Percentiles rank a stretch among this genome's conserved stretches.
These are phyloP conservation scores for Melanopsichium pennsylvanicum DNA, from an alignment of 1,284 basidiomycete species.

Conservation along the genomic window DNA sequence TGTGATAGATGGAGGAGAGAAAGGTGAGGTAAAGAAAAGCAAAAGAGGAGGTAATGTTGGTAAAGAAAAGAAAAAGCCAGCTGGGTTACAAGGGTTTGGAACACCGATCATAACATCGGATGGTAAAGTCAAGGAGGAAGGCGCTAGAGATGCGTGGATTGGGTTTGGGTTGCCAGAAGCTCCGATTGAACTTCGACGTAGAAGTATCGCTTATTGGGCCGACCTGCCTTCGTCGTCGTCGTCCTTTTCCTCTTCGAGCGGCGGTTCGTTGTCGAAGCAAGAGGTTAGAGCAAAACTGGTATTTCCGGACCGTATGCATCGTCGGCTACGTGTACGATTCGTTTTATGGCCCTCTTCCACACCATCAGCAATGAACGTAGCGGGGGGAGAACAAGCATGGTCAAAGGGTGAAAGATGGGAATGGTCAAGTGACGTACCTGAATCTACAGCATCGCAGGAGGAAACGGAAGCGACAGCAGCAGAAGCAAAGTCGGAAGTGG, in stretches of 20 bases:
- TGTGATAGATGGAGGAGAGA: not conserved
- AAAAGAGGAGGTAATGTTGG: not conserved
- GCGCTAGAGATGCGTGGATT: slow-evolving; percentile 60
- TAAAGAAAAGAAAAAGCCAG: not conserved
- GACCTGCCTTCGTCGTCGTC: slow-evolving; percentile 11
- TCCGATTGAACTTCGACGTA: slow-evolving; percentile 29
- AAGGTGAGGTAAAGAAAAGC: not conserved
- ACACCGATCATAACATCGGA: slow-evolving; percentile 50
- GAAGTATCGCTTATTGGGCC: slow-evolving; percentile 55
- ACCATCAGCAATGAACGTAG: too few relatives aligned
- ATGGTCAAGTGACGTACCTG: slow-evolving; percentile 31
- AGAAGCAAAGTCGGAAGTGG: not conserved
- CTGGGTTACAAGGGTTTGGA: slow-evolving; percentile 48
- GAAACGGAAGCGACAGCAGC: too few relatives aligned
- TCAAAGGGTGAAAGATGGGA: not conserved
- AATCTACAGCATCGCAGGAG: too few relatives aligned
- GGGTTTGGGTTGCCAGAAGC: slow-evolving; percentile 56
- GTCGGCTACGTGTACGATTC: slow-evolving; percentile 42
- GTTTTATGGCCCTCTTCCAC: slow-evolving; percentile 16
- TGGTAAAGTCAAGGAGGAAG: slow-evolving; percentile 54
- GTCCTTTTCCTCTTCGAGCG: too few relatives aligned
- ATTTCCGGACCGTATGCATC: slow-evolving; percentile 50
- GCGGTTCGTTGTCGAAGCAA: too few relatives aligned
- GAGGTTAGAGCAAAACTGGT: slow-evolving; percentile 25
- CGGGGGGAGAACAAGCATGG: too few relatives aligned